Percentiles rank a stretch among this genome's conserved stretches.
Conservation (phyloP, 2,329 filamentous ascomycete genomes). For the Aspergillus aculeatinus region DNA sequence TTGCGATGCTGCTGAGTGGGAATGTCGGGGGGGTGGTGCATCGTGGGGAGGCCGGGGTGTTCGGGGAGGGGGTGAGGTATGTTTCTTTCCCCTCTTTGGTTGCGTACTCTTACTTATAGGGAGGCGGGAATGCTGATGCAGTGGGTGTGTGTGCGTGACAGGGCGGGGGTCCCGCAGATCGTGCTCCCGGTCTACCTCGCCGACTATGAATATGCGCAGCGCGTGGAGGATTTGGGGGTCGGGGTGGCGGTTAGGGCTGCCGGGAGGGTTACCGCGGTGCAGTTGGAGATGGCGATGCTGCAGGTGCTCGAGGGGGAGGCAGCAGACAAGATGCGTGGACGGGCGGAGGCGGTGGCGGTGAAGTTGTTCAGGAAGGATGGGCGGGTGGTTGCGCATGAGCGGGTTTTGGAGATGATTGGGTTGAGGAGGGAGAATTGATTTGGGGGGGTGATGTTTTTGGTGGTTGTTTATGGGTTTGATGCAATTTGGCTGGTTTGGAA, state of each 20-base stretch:
- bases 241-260: slow-evolving; percentile 42
- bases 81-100: slow-evolving; percentile 13
- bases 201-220: slow-evolving; percentile 46
- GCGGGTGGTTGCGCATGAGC: slow-evolving; percentile 24
- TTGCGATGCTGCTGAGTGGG: slow-evolving; percentile 34
- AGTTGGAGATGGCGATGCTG: slow-evolving; percentile 28
- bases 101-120: neutral
- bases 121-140: no score
- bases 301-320: slow-evolving; percentile 14
- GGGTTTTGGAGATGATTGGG: slow-evolving; percentile 11
- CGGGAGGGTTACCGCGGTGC: slow-evolving; percentile 23
- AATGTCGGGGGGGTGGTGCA: slow-evolving; percentile 45
- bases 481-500: no score
- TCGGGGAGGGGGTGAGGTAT: slow-evolving; percentile 48
- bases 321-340: slow-evolving; percentile 4
- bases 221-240: slow-evolving; percentile 45
- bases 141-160: slow-evolving; percentile 16
- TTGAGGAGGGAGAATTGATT: no score
- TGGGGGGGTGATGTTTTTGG: no score
- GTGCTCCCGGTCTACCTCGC: slow-evolving; percentile 51
- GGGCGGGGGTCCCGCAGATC: slow-evolving; percentile 48
- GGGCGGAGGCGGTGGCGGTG: slow-evolving; percentile 12
- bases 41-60: slow-evolving; percentile 52
- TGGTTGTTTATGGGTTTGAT: no score
- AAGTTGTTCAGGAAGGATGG: slow-evolving; percentile 16